phyloP scores from a whole-genome alignment of 2,329 filamentous ascomycete genomes.

The Diaporthe vaccinii region DNA sequence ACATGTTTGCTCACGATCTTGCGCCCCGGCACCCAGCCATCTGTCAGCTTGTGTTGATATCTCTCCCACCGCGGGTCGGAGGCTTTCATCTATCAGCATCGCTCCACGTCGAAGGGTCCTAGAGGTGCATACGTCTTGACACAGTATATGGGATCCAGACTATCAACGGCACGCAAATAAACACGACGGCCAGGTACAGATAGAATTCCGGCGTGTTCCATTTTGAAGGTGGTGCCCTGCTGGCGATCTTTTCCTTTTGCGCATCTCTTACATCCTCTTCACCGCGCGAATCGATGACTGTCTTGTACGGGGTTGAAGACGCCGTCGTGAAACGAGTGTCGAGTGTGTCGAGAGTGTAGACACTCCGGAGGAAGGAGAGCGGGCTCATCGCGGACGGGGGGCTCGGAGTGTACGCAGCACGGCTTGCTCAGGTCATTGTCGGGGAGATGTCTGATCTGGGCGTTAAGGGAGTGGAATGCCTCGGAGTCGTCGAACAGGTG shows the following conservation, averaged over 20 bases:
- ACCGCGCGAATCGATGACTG: slow-evolving; percentile 65
- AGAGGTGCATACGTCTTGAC: slow-evolving; percentile 75
- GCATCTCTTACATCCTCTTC: slow-evolving; percentile 58
- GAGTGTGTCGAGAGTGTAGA: slow-evolving; percentile 63
- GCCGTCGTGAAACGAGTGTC: slow-evolving; percentile 70
- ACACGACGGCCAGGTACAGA: slow-evolving; percentile 80
- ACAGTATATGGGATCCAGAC: slow-evolving; percentile 90
- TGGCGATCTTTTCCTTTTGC: slow-evolving; percentile 58
- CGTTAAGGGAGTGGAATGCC: background rate
- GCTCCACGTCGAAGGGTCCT: too few relatives aligned
- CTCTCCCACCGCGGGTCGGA: slow-evolving; percentile 85
- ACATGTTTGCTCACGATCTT: slow-evolving; percentile 76
- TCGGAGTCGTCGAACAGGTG: background rate
- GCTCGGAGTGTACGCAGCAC: background rate
- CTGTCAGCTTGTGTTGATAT: slow-evolving; percentile 77
- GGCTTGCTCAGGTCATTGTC: slow-evolving; percentile 38
- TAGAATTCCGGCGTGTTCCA: slow-evolving; percentile 92
- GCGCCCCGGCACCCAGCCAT: slow-evolving; percentile 93
- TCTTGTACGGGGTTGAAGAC: slow-evolving; percentile 75
- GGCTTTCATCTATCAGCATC: slow-evolving; percentile 62
- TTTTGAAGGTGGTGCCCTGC: slow-evolving; percentile 72
- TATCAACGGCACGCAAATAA: slow-evolving; percentile 82
- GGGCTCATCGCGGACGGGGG: slow-evolving; percentile 38
- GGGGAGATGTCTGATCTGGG: background rate
- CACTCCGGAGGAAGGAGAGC: slow-evolving; percentile 64